phyloP scores from a whole-genome alignment of 2,329 filamentous ascomycete species.

The Sarocladium brachiariae region DNA sequence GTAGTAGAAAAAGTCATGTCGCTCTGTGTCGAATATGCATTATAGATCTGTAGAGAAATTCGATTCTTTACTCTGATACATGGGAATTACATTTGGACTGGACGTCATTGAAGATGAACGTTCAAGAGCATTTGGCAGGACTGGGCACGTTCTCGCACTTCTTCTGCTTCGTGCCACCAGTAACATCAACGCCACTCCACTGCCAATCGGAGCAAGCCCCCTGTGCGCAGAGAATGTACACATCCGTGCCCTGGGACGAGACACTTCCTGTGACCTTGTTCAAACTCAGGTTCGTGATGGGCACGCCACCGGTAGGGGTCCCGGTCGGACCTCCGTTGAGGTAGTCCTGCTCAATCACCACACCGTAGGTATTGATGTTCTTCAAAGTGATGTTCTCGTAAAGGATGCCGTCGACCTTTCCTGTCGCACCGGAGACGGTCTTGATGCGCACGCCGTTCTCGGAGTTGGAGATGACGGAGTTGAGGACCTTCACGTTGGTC shows the following conservation, averaged over 20 bases:
- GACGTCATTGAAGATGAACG: neutral
- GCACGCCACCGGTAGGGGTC: slow-evolving; percentile 40
- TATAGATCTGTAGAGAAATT: no score
- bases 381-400: slow-evolving; percentile 36
- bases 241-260: slow-evolving; percentile 31
- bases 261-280: slow-evolving; percentile 35
- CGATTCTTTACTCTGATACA: no score
- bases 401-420: slow-evolving; percentile 34
- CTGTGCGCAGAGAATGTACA: slow-evolving; percentile 48
- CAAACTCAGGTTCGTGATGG: slow-evolving; percentile 43
- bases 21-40: no score
- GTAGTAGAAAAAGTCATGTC: no score
- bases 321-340: slow-evolving; percentile 39
- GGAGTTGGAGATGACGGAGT: slow-evolving; percentile 44
- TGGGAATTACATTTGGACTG: no score
- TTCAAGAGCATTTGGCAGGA: slow-evolving; percentile 1
- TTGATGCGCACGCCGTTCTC: slow-evolving; percentile 47
- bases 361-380: slow-evolving; percentile 33
- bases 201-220: slow-evolving; percentile 40
- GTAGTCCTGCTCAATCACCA: slow-evolving; percentile 38
- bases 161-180: slow-evolving; percentile 38
- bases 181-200: slow-evolving; percentile 41
- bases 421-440: slow-evolving; percentile 39
- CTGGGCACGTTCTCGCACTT: slow-evolving; percentile 24
- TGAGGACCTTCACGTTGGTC: slow-evolving; percentile 40